Evolutionary conservation across 2,329 filamentous ascomycete species (phyloP).

Genomic region (Penicillium polonicum): DNA sequence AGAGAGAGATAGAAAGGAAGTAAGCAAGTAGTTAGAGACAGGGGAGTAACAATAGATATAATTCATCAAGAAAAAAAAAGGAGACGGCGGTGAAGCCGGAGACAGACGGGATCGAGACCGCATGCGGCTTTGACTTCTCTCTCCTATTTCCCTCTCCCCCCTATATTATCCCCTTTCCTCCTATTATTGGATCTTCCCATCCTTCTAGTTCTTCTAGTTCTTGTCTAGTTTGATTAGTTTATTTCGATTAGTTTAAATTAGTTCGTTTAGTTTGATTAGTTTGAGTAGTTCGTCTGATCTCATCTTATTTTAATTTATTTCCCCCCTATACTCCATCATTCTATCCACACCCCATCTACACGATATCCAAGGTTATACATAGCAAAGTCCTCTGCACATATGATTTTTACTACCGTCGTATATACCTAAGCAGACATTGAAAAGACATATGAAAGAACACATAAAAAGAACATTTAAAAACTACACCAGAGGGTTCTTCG

Average conservation of each 20-base stretch:
- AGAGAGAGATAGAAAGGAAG: neutral
- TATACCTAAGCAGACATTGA: neutral
- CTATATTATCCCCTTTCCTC: neutral
- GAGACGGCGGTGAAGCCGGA: slow-evolving; percentile 24
- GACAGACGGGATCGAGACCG: slow-evolving; percentile 14
- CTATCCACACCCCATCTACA: neutral
- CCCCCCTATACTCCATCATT: neutral
- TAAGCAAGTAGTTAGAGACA: neutral
- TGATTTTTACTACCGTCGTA: neutral
- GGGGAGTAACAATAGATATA: neutral
- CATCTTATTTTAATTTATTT: neutral
- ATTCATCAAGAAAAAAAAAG: neutral
- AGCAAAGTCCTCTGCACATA: too few species aligned
- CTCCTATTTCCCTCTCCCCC: neutral
- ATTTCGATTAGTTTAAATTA: neutral
- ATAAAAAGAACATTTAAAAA: too few species aligned
- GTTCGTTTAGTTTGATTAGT: neutral
- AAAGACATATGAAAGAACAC: neutral
- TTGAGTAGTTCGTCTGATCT: neutral
- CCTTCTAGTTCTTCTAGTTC: neutral
- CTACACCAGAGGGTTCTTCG: too few species aligned
- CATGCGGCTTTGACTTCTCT: slow-evolving; percentile 15
- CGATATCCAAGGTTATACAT: neutral
- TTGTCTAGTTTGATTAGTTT: neutral
- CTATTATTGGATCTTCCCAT: neutral